Conservation (phyloP, 2,329 filamentous ascomycete genomes). For the Fusarium solani-melongenae region DNA sequence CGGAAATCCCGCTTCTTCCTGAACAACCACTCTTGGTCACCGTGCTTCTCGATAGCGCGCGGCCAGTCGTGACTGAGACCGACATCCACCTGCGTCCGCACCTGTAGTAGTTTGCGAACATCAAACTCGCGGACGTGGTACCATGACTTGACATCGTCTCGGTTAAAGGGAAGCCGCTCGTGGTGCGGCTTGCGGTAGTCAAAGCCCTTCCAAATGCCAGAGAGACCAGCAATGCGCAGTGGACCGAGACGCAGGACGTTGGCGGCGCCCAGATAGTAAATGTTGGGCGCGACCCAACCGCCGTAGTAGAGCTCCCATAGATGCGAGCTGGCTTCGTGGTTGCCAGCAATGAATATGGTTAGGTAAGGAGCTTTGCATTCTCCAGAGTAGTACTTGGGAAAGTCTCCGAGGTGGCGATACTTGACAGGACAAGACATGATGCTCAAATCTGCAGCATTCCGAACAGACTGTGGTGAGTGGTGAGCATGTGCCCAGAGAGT, state of each 20-base stretch:
- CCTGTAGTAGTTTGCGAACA: constrained; percentile 85
- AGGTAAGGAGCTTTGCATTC: constrained; percentile 81
- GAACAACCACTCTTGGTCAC: constrained; percentile 77
- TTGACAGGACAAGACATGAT: constrained; percentile 91
- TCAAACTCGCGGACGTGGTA: constrained; percentile 94
- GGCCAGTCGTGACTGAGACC: constrained; percentile 98
- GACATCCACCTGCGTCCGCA: constrained; percentile 89
- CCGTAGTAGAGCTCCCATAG: constrained; percentile 95
- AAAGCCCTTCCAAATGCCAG: constrained; percentile 93
- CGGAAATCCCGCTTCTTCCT: constrained; percentile 79
- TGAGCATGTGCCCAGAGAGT: constrained; percentile 2
- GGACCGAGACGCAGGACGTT: constrained; percentile 88
- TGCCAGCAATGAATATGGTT: constrained; percentile 92
- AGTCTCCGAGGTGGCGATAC: constrained; percentile 90
- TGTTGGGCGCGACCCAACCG: constrained; percentile 95
- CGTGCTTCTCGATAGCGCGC: constrained; percentile 80
- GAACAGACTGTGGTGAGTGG: constrained; percentile 70
- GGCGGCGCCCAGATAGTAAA: constrained; percentile 95
- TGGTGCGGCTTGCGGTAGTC: constrained; percentile 87
- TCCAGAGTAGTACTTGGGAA: constrained; percentile 93
- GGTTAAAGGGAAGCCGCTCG: constrained; percentile 87
- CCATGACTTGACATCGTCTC: constrained; percentile 80
- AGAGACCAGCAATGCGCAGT: constrained; percentile 87
- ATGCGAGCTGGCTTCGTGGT: constrained; percentile 93
- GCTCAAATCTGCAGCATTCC: constrained; percentile 87